These are phyloP conservation scores for Solanum sejunctum DNA, from an alignment of 257 asterid genomes.

Conservation along the genomic window DNA sequence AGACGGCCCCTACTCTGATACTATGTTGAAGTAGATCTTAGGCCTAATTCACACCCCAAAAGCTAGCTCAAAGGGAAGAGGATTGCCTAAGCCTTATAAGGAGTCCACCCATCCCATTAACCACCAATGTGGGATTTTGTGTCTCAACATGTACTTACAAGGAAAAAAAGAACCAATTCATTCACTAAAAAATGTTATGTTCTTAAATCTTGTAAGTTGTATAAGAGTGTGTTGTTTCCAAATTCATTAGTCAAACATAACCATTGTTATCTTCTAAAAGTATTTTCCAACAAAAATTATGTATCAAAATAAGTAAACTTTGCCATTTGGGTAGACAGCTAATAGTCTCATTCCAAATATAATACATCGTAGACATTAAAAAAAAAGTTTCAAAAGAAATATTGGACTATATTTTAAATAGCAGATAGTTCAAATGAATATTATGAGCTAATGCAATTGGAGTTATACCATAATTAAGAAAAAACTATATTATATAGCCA, in stretches of 20 bases:
- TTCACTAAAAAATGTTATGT: background rate
- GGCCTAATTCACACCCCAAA: too few species aligned
- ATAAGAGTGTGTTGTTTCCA: background rate
- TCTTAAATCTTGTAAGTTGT: background rate
- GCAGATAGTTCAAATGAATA: too few species aligned
- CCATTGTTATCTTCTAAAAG: background rate
- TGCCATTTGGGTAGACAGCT: background rate
- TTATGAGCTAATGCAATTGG: background rate
- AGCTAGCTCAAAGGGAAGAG: too few species aligned
- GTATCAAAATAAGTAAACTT: background rate
- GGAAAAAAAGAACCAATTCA: background rate
- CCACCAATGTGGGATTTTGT: too few species aligned
- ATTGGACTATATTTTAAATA: background rate
- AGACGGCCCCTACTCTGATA: too few species aligned
- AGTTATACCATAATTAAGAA: background rate
- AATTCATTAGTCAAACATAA: background rate
- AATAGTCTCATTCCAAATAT: background rate
- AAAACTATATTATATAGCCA: background rate
- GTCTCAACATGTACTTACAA: too few species aligned
- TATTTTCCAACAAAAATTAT: background rate
- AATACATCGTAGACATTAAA: background rate
- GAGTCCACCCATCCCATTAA: too few species aligned
- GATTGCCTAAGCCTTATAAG: too few species aligned
- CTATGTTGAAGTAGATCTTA: too few species aligned
- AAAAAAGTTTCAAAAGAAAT: background rate